A percentile compares a stretch with the other conserved stretches of the same genome.
Conservation (phyloP, 176 grass and related monocot genomes). For the Oryza australiensis region DNA sequence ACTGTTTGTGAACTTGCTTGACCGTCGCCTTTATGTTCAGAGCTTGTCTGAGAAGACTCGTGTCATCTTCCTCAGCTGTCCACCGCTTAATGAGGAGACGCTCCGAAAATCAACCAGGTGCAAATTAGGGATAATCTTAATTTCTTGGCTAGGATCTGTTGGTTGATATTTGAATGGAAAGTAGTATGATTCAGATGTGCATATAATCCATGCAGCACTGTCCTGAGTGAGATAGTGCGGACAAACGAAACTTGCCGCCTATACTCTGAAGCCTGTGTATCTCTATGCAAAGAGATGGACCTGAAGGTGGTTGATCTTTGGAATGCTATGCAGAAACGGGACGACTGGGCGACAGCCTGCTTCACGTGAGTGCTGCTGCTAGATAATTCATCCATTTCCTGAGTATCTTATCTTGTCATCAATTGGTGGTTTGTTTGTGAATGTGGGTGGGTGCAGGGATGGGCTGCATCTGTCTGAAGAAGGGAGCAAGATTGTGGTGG, state of each 20-base stretch:
- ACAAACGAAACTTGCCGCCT: slow-evolving; percentile 60
- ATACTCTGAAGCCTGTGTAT: slow-evolving; percentile 74
- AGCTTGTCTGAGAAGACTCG: slow-evolving; percentile 62
- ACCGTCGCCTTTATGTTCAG: slow-evolving; percentile 48
- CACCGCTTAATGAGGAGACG: slow-evolving; percentile 79
- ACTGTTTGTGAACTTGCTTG: neutral
- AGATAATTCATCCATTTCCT: neutral
- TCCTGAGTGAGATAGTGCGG: slow-evolving; percentile 57
- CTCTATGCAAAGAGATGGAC: slow-evolving; percentile 73
- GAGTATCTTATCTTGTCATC: neutral
- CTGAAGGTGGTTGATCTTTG: slow-evolving; percentile 85
- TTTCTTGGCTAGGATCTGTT: neutral
- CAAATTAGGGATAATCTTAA: neutral
- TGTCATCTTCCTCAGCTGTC: slow-evolving; percentile 84
- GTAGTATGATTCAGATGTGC: neutral
- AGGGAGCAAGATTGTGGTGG: slow-evolving; percentile 65
- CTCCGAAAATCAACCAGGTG: slow-evolving; percentile 51
- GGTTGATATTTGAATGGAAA: neutral
- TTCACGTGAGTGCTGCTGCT: slow-evolving; percentile 60
- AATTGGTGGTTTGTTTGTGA: neutral
- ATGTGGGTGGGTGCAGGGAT: slow-evolving; percentile 40
- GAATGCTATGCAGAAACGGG: slow-evolving; percentile 63
- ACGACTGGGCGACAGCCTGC: slow-evolving; percentile 61
- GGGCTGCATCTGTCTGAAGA: slow-evolving; percentile 78
- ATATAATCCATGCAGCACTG: slow-evolving; percentile 34